A percentile compares a stretch with the other conserved stretches of the same genome.
Evolutionary conservation across 345 rosid genomes (phyloP).

Genomic region (Pistacia vera): DNA sequence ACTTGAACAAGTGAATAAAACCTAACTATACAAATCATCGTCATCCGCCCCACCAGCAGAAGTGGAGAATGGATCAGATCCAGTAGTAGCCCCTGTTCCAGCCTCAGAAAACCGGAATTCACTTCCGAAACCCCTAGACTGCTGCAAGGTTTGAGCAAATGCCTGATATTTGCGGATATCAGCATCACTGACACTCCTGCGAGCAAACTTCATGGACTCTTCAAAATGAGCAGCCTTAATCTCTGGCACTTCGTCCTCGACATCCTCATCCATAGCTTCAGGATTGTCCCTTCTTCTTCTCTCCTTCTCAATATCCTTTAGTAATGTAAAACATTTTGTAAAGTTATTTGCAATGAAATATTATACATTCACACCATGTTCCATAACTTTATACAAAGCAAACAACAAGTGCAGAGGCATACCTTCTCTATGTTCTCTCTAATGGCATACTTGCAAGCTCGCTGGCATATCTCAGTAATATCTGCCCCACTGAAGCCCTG

Average conservation of each 20-base stretch:
- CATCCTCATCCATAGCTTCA: constrained; percentile 60
- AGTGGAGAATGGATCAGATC: constrained; percentile 43
- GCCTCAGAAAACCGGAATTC: constrained; percentile 47
- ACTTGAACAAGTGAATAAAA: neutral
- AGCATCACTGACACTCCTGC: constrained; percentile 51
- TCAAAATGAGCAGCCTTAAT: constrained; percentile 55
- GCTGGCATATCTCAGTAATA: constrained; percentile 70
- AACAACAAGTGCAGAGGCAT: neutral
- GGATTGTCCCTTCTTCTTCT: constrained; percentile 36
- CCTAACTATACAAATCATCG: constrained; percentile 48
- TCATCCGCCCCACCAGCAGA: constrained; percentile 38
- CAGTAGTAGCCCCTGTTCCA: constrained; percentile 9
- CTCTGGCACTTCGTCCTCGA: constrained; percentile 52
- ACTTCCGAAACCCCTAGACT: constrained; percentile 45
- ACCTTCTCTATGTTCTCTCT: constrained; percentile 78
- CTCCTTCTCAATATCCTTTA: constrained; percentile 55
- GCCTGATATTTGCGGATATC: constrained; percentile 49
- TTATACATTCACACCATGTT: neutral
- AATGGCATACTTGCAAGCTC: constrained; percentile 69
- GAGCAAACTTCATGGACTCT: constrained; percentile 57
- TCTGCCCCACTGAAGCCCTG: constrained; percentile 75
- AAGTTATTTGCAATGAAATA: neutral
- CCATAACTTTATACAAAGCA: neutral
- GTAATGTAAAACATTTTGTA: neutral
- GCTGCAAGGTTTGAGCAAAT: constrained; percentile 51